Evolutionary conservation across 192 early-diverging fungal species (phyloP).

Genomic region (Rhizophagus sp.): DNA sequence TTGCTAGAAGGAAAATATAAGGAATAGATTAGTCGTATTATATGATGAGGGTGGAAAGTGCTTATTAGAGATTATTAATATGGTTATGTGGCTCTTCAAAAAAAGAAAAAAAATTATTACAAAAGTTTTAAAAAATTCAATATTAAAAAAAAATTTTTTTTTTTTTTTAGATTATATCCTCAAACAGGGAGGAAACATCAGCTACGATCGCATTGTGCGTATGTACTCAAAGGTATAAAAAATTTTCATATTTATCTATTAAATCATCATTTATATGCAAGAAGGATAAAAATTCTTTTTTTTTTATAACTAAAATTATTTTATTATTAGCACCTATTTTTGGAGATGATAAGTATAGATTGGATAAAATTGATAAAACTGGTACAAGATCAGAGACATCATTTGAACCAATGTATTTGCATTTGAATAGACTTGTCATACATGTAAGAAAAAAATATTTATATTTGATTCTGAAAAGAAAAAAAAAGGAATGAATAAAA

Average conservation of each 20-base stretch:
- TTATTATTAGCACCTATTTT: constrained; percentile 14
- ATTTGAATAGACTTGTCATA: background rate
- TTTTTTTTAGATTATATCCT: background rate
- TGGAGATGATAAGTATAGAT: background rate
- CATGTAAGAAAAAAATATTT: background rate
- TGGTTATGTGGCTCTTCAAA: no score
- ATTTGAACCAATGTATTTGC: constrained; percentile 5
- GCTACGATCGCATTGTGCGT: background rate
- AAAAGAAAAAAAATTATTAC: no score
- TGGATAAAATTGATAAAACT: background rate
- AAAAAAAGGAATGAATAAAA: no score
- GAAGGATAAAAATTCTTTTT: no score
- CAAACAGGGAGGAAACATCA: constrained; percentile 11
- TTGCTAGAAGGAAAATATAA: no score
- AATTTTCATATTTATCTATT: background rate
- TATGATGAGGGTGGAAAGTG: no score
- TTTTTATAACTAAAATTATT: background rate
- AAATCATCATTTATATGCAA: background rate
- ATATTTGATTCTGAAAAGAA: no score
- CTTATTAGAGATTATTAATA: no score
- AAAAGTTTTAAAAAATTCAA: no score
- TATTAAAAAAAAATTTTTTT: no score
- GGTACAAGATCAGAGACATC: background rate
- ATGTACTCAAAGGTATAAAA: constrained; percentile 3
- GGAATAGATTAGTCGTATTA: no score